Base-by-base conservation (phyloP, 2,329 filamentous ascomycete species). In the Teratosphaeria destructans region DNA sequence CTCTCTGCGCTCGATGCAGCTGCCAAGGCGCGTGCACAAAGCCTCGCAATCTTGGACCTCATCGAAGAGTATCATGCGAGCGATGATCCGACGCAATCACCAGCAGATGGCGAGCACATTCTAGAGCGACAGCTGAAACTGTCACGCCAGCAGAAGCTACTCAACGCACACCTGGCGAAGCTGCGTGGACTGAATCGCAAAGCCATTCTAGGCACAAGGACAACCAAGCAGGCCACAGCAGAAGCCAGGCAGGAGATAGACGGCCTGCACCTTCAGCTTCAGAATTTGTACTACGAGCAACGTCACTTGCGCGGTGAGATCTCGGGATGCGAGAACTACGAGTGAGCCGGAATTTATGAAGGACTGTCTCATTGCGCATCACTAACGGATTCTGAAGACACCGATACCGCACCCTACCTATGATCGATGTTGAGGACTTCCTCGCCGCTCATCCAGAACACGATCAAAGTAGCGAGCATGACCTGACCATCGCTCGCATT, bases 261-360 rank as follows among this genome's bases (percentile, higher is more conserved):
- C 72, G 85, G 87, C 56, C 80, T 99, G 62, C 92, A 97, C 72
- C 81, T 99, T 43, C 89, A 95, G 70, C 81, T 99, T 59, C 93
- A 97, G 75, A 99, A 99, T 70, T 78, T 99, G 7, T 95, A 94
- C 73, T 99, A 99, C 71, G 93, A 99, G 74, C 92, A 97, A 76
- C 82, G 90, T 58, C 91, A 96, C 74, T 78, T 99, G 58, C 85
- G 89, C 64, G 89, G 89, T 55, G 94, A 99, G 75, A 97, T 99
- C 62, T 79, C 84, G 0, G 90, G 89, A 8, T 97, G 94, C 73
- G 89, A 96, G 71, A 88, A 86, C 57, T 96, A 95, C 68, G 89
- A 96, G 90, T 95, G 77, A 11, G 57, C 27, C 11, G 10, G 8
- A 5, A 27, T 11, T 2, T 3, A 14, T n/a, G 27, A 54, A 32